Base-by-base conservation (phyloP, 257 asterid genomes). In the Phtheirospermum japonicum region DNA sequence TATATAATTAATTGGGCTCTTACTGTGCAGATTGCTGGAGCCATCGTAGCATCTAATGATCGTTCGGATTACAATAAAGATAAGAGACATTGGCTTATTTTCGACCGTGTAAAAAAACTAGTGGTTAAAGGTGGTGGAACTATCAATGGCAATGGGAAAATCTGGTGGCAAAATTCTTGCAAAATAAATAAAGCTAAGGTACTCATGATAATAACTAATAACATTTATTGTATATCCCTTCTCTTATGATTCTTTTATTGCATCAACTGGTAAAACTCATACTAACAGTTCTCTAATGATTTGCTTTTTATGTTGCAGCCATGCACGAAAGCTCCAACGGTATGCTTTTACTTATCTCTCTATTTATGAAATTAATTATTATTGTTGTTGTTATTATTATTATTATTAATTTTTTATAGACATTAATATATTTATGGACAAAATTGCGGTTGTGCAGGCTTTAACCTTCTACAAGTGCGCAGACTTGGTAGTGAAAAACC, bases 81-180 rank as follows among this genome's bases (percentile, higher is more conserved):
- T 59, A 42, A 23, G 53, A 71, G 76, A 6, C 94, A 82, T 18
- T 90, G 97, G 97, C 63, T 90, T 55, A 4, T 70, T 0, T 76
- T 90, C 73, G 64, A 79, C 13, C 34, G 64, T 0, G 77, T 90
- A 7, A 17, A 81, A 18, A 76, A 78, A 43, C 67, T 90, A 10
- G 63, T 34, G 10, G 83, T 85, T 46, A 71, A 65, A 76, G 96
- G 97, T 20, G 94, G 87, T 26, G 97, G 95, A 56, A 73, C 73
- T 50, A 55, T 90, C 12, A 66, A 87, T 43, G 97, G 97, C 39
- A 79, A 79, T 46, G 97, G 97, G 5, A 68, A 82, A 26, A 72
- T 82, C 10, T 90, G 97, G 97, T 90, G 97, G 97, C 43, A 83
- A 73, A 83, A 83, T 76, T 87, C 96, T 60, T 90, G 97, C 86